Percentiles rank a stretch among this genome's conserved stretches.
phyloP scores from a whole-genome alignment of 495 filamentous ascomycete genomes.

The Alectoria sarmentosa region DNA sequence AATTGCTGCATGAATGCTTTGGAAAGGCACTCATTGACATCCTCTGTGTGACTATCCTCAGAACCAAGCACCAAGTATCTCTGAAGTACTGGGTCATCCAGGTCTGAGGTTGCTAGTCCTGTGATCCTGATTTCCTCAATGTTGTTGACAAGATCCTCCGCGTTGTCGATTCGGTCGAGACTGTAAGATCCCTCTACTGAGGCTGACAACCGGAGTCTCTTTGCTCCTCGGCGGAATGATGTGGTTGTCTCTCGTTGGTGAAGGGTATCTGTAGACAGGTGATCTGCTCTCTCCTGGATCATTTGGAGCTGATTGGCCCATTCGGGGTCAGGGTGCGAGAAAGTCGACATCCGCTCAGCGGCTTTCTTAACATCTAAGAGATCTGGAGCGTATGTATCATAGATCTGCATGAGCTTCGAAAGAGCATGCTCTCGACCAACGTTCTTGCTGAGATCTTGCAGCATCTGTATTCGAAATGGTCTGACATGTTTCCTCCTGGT shows the following conservation, averaged over 20 bases:
- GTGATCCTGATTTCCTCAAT: slow-evolving; percentile 55
- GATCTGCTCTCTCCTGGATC: slow-evolving; percentile 37
- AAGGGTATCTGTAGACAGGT: slow-evolving; percentile 14
- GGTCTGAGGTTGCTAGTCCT: slow-evolving; percentile 40
- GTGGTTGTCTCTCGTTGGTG: slow-evolving; percentile 36
- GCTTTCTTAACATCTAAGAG: slow-evolving; percentile 6
- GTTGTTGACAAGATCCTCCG: slow-evolving; percentile 64
- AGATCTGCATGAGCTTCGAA: slow-evolving; percentile 70
- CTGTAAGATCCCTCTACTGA: slow-evolving; percentile 50
- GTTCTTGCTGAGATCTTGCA: slow-evolving; percentile 56
- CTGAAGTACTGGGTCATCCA: slow-evolving; percentile 71
- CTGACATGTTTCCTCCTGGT: slow-evolving; percentile 84
- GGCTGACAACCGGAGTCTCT: slow-evolving; percentile 37
- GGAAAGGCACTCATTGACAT: slow-evolving; percentile 61
- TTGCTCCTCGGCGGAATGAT: slow-evolving; percentile 41
- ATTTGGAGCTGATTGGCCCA: slow-evolving; percentile 63
- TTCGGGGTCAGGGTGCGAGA: slow-evolving; percentile 64
- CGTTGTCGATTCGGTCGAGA: slow-evolving; percentile 70
- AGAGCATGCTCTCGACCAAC: slow-evolving; percentile 68
- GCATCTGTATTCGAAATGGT: slow-evolving; percentile 72
- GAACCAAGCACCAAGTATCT: slow-evolving; percentile 63
- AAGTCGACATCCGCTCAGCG: not conserved
- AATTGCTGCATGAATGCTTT: slow-evolving; percentile 54
- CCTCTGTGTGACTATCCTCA: slow-evolving; percentile 45
- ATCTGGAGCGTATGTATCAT: slow-evolving; percentile 87